phyloP scores from a whole-genome alignment of 257 asterid species.

The Solanum bulbocastanum region DNA sequence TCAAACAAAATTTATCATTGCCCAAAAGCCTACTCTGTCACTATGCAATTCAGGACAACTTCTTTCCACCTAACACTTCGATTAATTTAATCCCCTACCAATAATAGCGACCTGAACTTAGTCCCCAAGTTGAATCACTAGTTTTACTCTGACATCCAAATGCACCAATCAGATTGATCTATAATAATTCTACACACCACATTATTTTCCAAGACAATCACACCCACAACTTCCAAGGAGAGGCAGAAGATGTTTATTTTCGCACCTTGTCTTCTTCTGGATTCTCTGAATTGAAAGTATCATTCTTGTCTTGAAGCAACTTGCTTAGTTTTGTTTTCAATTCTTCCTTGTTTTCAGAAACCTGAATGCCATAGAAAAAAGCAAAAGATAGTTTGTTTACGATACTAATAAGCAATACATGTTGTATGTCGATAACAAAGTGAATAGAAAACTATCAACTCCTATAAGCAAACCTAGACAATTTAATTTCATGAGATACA shows the following conservation, averaged over 20 bases:
- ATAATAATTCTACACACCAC: neutral
- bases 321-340: conserved; percentile 69
- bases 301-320: conserved; percentile 73
- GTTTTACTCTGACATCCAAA: neutral
- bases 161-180: neutral
- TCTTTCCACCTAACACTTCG: neutral
- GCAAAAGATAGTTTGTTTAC: neutral
- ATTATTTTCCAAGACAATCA: neutral
- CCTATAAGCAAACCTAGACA: neutral
- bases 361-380: conserved; percentile 22
- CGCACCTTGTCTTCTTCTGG: conserved; percentile 85
- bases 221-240: neutral
- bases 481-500: neutral
- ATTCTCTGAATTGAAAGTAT: conserved; percentile 57
- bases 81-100: neutral
- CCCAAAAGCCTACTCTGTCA: neutral
- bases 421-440: neutral
- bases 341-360: conserved; percentile 69
- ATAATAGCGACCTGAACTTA: neutral
- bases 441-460: neutral
- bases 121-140: neutral
- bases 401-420: neutral
- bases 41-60: neutral
- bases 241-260: neutral
- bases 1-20: neutral